Conservation (phyloP, 176 grass and related monocot genomes). For the Bonia amplexicaulis region DNA sequence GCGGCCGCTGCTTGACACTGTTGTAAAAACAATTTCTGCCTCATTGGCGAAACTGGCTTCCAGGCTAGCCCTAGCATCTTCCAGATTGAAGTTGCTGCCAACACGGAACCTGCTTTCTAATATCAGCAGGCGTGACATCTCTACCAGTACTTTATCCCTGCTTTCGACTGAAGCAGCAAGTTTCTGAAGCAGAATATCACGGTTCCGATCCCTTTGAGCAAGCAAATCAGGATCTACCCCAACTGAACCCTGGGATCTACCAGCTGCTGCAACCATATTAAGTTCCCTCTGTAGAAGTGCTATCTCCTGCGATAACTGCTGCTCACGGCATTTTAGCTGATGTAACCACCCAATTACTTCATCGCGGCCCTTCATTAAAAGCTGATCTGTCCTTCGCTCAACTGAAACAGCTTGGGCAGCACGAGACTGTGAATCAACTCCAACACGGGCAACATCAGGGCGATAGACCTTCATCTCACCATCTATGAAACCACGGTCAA, state of each 20-base stretch:
- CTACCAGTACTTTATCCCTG: slow-evolving; percentile 95
- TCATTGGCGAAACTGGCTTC: slow-evolving; percentile 99
- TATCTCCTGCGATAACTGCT: slow-evolving; percentile 75
- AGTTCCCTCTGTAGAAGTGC: slow-evolving; percentile 69
- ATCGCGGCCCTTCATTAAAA: slow-evolving; percentile 81
- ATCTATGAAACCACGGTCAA: slow-evolving; percentile 98
- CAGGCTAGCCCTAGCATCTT: slow-evolving; percentile 87
- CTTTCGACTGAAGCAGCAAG: slow-evolving; percentile 84
- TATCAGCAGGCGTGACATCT: slow-evolving; percentile 89
- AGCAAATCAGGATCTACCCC: slow-evolving; percentile 95
- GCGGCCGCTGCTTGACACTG: slow-evolving; percentile 91
- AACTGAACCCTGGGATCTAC: slow-evolving; percentile 94
- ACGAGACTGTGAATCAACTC: slow-evolving; percentile 95
- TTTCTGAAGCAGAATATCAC: slow-evolving; percentile 80
- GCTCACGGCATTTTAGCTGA: slow-evolving; percentile 82
- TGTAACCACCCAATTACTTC: slow-evolving; percentile 91
- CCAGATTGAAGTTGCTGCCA: slow-evolving; percentile 87
- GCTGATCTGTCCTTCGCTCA: slow-evolving; percentile 93
- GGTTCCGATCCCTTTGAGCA: slow-evolving; percentile 70
- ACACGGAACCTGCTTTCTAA: slow-evolving; percentile 77
- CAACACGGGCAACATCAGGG: slow-evolving; percentile 97
- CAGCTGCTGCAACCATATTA: slow-evolving; percentile 60
- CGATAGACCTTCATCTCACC: slow-evolving; percentile 99
- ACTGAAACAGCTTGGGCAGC: slow-evolving; percentile 98
- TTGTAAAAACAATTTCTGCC: slow-evolving; percentile 99